Evolutionary conservation across 495 filamentous ascomycete genomes (phyloP).

Genomic region (Penicillium desertorum): DNA sequence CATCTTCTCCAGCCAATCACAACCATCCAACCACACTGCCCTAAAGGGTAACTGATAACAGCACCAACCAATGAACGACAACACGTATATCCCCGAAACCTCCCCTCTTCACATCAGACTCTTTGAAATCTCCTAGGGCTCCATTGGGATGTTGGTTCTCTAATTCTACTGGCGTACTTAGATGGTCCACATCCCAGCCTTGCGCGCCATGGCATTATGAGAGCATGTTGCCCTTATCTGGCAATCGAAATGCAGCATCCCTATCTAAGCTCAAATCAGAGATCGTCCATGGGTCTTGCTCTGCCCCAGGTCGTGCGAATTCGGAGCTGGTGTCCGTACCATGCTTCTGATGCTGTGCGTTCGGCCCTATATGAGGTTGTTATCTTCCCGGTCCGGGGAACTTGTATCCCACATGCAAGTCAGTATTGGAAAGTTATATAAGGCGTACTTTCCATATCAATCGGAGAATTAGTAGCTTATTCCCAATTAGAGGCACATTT

Average conservation of each 20-base stretch:
- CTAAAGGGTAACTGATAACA: conserved; percentile 11
- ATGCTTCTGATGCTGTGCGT: background rate
- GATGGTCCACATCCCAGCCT: background rate
- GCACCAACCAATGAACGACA: conserved; percentile 8
- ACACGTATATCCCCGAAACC: too few species aligned
- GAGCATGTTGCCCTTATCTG: conserved; percentile 9
- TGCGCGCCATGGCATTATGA: conserved; percentile 11
- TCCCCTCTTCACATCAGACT: background rate
- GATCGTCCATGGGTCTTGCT: background rate
- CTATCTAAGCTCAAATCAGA: conserved; percentile 14
- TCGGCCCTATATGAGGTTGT: conserved; percentile 3
- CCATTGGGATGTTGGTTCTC: background rate
- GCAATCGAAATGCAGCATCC: background rate
- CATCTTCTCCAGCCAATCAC: conserved; percentile 6
- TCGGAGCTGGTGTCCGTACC: conserved; percentile 25
- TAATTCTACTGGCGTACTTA: background rate
- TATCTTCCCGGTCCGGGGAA: background rate
- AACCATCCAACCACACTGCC: background rate
- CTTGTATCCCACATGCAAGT: background rate
- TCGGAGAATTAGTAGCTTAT: background rate
- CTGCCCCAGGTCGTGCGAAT: conserved; percentile 22
- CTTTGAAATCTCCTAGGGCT: background rate
- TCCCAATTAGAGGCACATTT: background rate
- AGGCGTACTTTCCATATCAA: background rate
- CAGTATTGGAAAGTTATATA: background rate